Evolutionary conservation across 2,329 filamentous ascomycete genomes (phyloP), one percentile per base, ranked within the genome.

Genomic region (Mollisia scopiformis): DNA sequence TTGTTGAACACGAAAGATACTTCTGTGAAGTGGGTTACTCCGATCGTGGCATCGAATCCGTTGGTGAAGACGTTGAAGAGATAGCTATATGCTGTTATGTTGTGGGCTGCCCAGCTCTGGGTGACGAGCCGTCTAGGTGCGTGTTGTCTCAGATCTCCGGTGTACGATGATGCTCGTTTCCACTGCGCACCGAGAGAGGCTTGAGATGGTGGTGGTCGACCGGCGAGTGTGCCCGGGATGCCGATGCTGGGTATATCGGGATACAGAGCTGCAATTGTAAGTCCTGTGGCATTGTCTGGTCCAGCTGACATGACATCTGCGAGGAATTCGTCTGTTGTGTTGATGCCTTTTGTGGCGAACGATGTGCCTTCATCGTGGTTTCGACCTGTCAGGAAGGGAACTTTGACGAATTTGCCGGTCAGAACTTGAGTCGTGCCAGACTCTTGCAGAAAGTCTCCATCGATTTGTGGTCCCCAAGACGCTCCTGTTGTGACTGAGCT

Each of bases 351-450:
- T 11, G 80, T 78, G 0, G 78, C 81, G 67, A 88, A 88, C 1
- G 77, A 76, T 0, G 82, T 82, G 2, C 86, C 88, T 71, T 91
- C 88, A 66, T 91, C 88, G 1, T 82, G 82, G 71, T 89, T 90
- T 35, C 81, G 82, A 6, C 89, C 88, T 33, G 81, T 76, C 6
- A 91, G 78, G 47, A 89, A 81, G 1, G 87, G 86, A 0, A 90
- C 84, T 55, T 84, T 80, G 58, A 89, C 82, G 64, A 90, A 89
- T 19, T 80, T 79, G 50, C 86, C 87, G 5, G 79, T 72, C 2
- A 76, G 74, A 3, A 91, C 74, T 62, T 86, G 82, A 7, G 79
- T 72, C 14, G 82, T 83, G 1, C 79, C 80, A 63, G 78, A 81
- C 8, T 79, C 77, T 13, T 76, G 75, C 25, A 88, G 76, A 55